These are phyloP conservation scores for Tolypocladium album DNA, from an alignment of 2,329 filamentous ascomycete genomes.

Conservation along the genomic window DNA sequence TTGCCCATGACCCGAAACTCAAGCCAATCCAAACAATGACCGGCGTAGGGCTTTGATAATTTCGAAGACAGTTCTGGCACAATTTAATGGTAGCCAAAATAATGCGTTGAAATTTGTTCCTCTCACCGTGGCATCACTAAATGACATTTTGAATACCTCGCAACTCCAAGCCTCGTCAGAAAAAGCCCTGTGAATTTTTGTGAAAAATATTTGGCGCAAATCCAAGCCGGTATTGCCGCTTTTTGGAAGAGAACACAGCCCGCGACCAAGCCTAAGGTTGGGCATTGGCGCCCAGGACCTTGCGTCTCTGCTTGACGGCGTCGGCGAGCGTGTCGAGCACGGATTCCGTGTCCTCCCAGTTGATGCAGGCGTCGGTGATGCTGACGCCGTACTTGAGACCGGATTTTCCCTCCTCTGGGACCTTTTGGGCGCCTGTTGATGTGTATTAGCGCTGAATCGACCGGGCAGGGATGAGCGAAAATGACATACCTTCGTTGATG, in stretches of 20 bases:
- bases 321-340: constrained; percentile 70
- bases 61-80: no score
- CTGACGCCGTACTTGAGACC: constrained; percentile 88
- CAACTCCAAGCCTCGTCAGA: not conserved
- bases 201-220: not conserved
- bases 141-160: not conserved
- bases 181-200: not conserved
- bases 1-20: no score
- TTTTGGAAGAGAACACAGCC: not conserved
- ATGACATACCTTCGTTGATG: constrained; percentile 72
- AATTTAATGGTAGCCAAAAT: not conserved
- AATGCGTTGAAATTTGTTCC: not conserved
- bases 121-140: not conserved
- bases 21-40: not conserved
- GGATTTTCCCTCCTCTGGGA: constrained; percentile 73
- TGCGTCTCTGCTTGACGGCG: constrained; percentile 43
- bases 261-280: not conserved
- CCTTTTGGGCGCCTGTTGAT: constrained; percentile 68
- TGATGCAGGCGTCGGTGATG: constrained; percentile 95
- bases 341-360: constrained; percentile 79
- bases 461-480: not conserved
- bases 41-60: not conserved
- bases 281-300: constrained; percentile 13
- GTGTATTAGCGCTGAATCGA: not conserved
- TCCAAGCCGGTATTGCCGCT: not conserved